Evolutionary conservation across 441 rosid genomes (phyloP), one percentile per base, ranked within the genome.

Genomic region (Biscutella laevigata): DNA sequence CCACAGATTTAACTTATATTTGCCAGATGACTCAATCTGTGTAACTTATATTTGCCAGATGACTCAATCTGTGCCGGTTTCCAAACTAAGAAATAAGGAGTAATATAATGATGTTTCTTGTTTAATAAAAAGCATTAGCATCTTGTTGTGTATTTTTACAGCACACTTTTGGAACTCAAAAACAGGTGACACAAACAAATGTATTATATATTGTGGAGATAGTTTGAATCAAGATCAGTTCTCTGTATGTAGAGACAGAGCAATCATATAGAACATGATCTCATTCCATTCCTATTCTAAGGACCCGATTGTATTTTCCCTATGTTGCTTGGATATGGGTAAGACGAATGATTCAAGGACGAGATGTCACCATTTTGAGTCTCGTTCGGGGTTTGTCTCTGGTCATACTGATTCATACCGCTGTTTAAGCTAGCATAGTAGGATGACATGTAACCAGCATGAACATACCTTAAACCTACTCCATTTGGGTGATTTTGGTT

Each of bases 291-390:
- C 28, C 61, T 61, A 61, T 46, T 64, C 69, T 71, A 85, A 0
- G 96, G 96, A 71, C 95, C 98, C 0, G 79, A 73, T 52, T 84
- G 71, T 77, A 83, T 69, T 74, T 95, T 80, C 68, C 92, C 94
- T 50, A 77, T 48, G 67, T 66, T 85, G 60, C 73, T 91, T 4
- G 88, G 81, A 68, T 76, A 84, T 2, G 84, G 82, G 47, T 80
- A 77, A 47, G 90, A 67, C 14, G 95, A 75, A 66, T 65, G 79
- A 64, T 59, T 74, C 57, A 77, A 57, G 11, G 82, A 52, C 22
- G 80, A 70, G 21, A 81, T 61, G 56, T 74, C 82, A 10, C 77
- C 67, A 36, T 57, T 57, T 3, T 48, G 86, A 21, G 74, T 67
- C 44, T 77, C 87, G 17, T 36, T 68, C 17, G 70, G 76, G 45